Evolutionary conservation across 2,329 filamentous ascomycete genomes (phyloP).

Genomic region (Penicillium sp.): DNA sequence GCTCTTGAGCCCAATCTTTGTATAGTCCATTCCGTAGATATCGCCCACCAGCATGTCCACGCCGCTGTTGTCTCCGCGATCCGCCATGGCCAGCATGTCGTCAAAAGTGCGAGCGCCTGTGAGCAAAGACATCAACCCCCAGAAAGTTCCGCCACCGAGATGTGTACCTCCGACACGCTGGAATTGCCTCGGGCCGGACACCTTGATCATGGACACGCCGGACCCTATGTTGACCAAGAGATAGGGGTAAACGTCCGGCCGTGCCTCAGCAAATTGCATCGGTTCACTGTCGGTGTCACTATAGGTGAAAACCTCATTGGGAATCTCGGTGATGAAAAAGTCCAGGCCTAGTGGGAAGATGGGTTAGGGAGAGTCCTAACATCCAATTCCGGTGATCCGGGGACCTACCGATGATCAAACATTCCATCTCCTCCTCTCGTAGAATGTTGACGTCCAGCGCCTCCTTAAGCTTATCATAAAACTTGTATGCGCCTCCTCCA

Average conservation of each 20-base stretch:
- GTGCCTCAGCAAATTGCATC: constrained; percentile 80
- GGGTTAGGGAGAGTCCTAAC: neutral
- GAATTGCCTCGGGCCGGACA: constrained; percentile 81
- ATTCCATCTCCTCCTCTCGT: constrained; percentile 98
- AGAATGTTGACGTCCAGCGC: constrained; percentile 82
- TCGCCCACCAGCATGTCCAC: constrained; percentile 98
- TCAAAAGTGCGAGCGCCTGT: constrained; percentile 96
- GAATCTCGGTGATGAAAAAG: constrained; percentile 98
- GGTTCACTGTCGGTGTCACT: constrained; percentile 79
- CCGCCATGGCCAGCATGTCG: constrained; percentile 92
- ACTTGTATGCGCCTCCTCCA: constrained; percentile 93
- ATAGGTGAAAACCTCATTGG: constrained; percentile 95
- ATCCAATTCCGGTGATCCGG: neutral
- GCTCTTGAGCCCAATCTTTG: constrained; percentile 93
- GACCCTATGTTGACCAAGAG: constrained; percentile 97
- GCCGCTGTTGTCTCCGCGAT: constrained; percentile 83
- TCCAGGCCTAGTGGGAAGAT: constrained; percentile 66
- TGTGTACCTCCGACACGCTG: constrained; percentile 93
- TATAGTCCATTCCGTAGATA: constrained; percentile 94
- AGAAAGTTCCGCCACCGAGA: constrained; percentile 93
- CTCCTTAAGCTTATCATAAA: constrained; percentile 85
- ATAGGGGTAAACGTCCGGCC: constrained; percentile 88
- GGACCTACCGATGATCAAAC: constrained; percentile 78
- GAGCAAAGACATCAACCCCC: constrained; percentile 86
- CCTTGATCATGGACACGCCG: constrained; percentile 95